A percentile compares a stretch with the other conserved stretches of the same genome.
phyloP scores from a whole-genome alignment of 2,329 filamentous ascomycete species.

The Cladophialophora carrionii region DNA sequence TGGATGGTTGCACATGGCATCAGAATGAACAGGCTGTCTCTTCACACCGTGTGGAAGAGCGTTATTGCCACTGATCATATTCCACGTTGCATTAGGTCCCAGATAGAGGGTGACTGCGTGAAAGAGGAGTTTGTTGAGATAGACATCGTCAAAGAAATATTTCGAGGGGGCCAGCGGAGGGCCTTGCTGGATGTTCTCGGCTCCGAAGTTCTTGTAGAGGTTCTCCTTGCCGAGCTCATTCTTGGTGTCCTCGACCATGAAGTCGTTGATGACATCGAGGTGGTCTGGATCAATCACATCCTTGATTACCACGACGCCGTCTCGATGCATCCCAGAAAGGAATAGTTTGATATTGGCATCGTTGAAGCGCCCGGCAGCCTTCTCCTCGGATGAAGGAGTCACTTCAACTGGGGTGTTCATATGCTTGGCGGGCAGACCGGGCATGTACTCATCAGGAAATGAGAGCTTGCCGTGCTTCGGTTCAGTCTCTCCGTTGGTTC shows the following conservation, averaged over 20 bases:
- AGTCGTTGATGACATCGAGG: slow-evolving; percentile 55
- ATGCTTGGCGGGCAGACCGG: slow-evolving; percentile 21
- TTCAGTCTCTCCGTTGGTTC: slow-evolving; percentile 5
- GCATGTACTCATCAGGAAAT: slow-evolving; percentile 18
- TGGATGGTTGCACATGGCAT: slow-evolving; percentile 53
- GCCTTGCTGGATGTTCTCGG: slow-evolving; percentile 48
- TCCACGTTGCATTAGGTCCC: slow-evolving; percentile 41
- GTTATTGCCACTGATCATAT: slow-evolving; percentile 41
- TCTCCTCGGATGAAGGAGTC: slow-evolving; percentile 17
- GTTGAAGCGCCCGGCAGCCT: slow-evolving; percentile 17
- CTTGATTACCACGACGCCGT: slow-evolving; percentile 45
- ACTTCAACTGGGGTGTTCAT: slow-evolving; percentile 23
- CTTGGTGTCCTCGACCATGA: slow-evolving; percentile 56
- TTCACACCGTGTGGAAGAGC: slow-evolving; percentile 46
- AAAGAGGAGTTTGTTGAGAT: slow-evolving; percentile 45
- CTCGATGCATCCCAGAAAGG: slow-evolving; percentile 38
- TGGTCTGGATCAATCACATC: slow-evolving; percentile 24
- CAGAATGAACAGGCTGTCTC: slow-evolving; percentile 50
- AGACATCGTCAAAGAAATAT: slow-evolving; percentile 39
- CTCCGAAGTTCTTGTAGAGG: slow-evolving; percentile 40
- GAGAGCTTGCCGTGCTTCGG: slow-evolving; percentile 20
- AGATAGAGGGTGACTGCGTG: slow-evolving; percentile 43
- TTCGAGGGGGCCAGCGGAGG: slow-evolving; percentile 27
- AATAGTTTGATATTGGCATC: slow-evolving; percentile 28
- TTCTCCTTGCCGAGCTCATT: slow-evolving; percentile 40